Base-by-base conservation (phyloP, 1,284 basidiomycete species). In the Rhodotorula mucilaginosa region DNA sequence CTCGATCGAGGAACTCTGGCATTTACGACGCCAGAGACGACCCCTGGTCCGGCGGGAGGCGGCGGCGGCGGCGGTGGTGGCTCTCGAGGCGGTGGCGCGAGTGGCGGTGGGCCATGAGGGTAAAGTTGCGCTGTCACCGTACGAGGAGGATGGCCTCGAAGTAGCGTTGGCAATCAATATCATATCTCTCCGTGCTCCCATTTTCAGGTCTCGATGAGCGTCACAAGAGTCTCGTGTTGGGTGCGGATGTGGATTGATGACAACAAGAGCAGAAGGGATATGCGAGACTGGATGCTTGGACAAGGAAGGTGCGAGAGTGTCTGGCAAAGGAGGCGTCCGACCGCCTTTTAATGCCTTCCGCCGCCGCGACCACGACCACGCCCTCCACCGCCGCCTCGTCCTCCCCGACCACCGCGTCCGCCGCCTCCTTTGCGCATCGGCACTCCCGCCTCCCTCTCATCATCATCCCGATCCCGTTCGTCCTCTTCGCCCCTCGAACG, bases 381-480 rank as follows among this genome's bases (percentile, higher is more conserved):
- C 15, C 61, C 59, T 0, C 61, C 23, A 2, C 51, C 61, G 7
- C 61, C 31, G 2, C 51, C 51, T 29, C 60, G 29, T 8, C 62
- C 56, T 2, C 64, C 56, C 4, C 44, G 12, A 5, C 64, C 64
- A 16, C 63, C 18, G 34, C 54, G 16, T 5, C 47, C 58, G 1
- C 60, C 31, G 12, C 61, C 49, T 2, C 58, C 54, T 3, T 67
- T 57, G 48, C 47, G 39, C 13, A 52, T 80, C 71, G 88, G 90
- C 86, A 92, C 87, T 15, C 89, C 91, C 63, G 89, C 91, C 81
- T 93, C 90, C 15, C 91, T 86, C 29, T 88, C 84, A 81, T 95
- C 92, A 79, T 96, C 93, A 77, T 94, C 92, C 72, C 91, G 84
- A 81, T 93, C 93, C 77, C 86, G 85, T 72, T 91, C 88, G 78